Evolutionary conservation across 176 grass and related monocot species (phyloP), one percentile per base, ranked within the genome.

Genomic region (Calamus simplicifolius): DNA sequence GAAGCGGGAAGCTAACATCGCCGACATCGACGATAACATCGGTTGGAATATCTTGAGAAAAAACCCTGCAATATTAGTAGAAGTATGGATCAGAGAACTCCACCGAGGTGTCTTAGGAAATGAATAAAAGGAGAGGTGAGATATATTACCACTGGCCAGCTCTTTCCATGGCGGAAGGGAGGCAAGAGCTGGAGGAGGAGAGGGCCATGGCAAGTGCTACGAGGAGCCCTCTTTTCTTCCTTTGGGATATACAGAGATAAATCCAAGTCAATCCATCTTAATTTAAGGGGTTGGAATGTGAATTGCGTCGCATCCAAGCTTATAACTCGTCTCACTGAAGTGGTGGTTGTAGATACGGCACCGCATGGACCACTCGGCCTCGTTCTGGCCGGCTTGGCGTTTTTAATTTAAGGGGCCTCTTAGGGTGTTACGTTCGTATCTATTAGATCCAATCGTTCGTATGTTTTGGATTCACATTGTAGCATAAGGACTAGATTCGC

Each of bases 1-100:
- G 92, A 2, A 97, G 92, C 77, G 81, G 84, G 28, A 91, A 97
- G 48, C 66, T 15, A 54, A 73, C 75, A 61, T 68, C 66, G 28
- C 61, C 87, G 52, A 97, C 26, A 43, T 75, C 71, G 19, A 97
- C 25, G 43, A 77, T 35, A 5, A 97, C 77, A 35, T 97, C 87
- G 23, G 72, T 57, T 0, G 81, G 92, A 19, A 88, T 19, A 17
- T 82, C 78, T 80, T 69, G 75, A 14, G 81, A 80, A 10, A 80
- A 67, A 17, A 85, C 75, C 92, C 87, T 97, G 69, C 5, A 60
- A 49, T 15, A 43, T 29, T 5, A 2, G 4, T 43, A 17, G 0
- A 5, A 3, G 19, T 4, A 14, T 43, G 10, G 8, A 2, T 43
- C 12, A 43, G 35, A 43, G 35, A 43, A 43, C 8, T 13, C 2